Percentiles rank a stretch among this genome's conserved stretches.
Evolutionary conservation across 352 stramenopile genomes (phyloP).

Genomic region (Saprolegnia parasitica): DNA sequence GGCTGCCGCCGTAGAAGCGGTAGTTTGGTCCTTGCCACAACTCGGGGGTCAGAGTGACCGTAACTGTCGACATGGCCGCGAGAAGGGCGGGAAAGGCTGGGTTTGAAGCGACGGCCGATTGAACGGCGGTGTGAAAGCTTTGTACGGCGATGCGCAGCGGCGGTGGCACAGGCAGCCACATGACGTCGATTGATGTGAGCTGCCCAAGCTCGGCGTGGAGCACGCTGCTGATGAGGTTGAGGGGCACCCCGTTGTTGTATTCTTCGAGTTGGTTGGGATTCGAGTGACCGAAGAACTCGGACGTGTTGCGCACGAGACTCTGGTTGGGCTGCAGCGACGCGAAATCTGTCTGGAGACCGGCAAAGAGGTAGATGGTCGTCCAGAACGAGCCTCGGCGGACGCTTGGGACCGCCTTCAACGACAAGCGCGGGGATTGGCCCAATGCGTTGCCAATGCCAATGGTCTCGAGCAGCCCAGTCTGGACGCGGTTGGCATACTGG

Average conservation of each 20-base stretch:
- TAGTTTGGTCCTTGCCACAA: neutral
- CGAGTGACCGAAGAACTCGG: neutral
- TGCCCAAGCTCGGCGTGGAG: neutral
- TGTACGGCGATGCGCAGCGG: neutral
- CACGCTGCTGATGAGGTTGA: neutral
- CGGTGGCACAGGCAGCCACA: neutral
- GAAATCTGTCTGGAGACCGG: slow-evolving; percentile 5
- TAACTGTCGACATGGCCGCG: neutral
- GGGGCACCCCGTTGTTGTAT: neutral
- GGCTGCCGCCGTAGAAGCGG: slow-evolving; percentile 9
- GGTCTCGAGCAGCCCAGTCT: slow-evolving; percentile 6
- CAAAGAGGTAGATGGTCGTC: slow-evolving; percentile 9
- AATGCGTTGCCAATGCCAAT: slow-evolving; percentile 11
- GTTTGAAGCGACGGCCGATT: neutral
- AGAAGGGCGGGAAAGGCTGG: neutral
- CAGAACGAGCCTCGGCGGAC: neutral
- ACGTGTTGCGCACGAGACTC: slow-evolving; percentile 10
- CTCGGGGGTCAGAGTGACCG: neutral
- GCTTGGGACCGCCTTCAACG: neutral
- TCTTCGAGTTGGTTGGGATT: slow-evolving; percentile 5
- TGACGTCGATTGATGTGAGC: neutral
- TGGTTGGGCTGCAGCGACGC: slow-evolving; percentile 6
- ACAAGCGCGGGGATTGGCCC: neutral
- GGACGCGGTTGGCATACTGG: slow-evolving; percentile 4
- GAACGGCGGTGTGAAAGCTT: neutral